Conservation (phyloP, 805 yeast species). For the Spathaspora girioi region DNA sequence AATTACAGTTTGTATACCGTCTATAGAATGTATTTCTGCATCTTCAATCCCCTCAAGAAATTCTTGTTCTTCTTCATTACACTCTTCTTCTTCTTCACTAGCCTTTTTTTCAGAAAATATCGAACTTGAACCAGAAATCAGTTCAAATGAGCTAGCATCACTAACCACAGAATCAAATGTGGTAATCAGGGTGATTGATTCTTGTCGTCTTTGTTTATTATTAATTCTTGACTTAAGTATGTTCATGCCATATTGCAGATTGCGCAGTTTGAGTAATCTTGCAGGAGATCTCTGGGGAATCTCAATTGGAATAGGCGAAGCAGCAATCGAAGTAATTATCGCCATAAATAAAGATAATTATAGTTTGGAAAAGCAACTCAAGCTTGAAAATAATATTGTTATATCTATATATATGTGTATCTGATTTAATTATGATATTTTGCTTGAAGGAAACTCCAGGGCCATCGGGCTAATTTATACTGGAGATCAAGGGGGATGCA, state of each 20-base stretch:
- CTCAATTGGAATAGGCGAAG: neutral
- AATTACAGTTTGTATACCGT: neutral
- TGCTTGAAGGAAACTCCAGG: too few relatives aligned
- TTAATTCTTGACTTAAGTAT: neutral
- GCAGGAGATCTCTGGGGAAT: constrained; percentile 13
- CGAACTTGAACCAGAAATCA: neutral
- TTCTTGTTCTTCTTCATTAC: constrained; percentile 1
- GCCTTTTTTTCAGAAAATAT: neutral
- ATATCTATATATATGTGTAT: too few relatives aligned
- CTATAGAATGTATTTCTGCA: constrained; percentile 1
- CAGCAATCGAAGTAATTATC: too few relatives aligned
- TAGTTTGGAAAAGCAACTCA: too few relatives aligned
- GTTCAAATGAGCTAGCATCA: constrained; percentile 1
- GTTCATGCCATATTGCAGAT: neutral
- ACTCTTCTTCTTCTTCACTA: neutral
- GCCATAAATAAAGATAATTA: too few relatives aligned
- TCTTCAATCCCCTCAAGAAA: constrained; percentile 1
- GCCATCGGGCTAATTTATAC: too few relatives aligned
- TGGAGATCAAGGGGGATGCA: too few relatives aligned
- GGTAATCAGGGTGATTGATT: neutral
- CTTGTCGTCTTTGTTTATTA: neutral
- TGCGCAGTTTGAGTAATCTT: constrained; percentile 8
- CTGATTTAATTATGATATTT: too few relatives aligned
- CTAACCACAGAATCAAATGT: neutral
- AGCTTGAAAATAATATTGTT: too few relatives aligned